Percentiles rank a stretch among this genome's conserved stretches.
Conservation (phyloP, 768 basidiomycete species). For the Trametes punicea region DNA sequence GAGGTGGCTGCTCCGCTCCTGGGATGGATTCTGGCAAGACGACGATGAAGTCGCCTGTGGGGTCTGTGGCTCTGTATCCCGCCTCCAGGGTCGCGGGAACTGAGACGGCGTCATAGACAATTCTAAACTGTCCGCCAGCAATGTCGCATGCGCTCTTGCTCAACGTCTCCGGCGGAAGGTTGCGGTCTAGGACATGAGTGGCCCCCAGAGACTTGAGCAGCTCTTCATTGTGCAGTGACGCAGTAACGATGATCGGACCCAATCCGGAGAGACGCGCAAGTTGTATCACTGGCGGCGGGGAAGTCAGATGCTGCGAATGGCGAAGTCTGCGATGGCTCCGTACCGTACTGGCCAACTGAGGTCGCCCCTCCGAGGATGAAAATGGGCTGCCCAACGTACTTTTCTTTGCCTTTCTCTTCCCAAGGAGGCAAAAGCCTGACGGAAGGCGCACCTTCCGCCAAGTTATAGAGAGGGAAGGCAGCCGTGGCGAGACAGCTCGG, state of each 20-base stretch:
- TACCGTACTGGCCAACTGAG: conserved; percentile 28
- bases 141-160: background rate
- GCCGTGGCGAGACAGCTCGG: conserved; percentile 36
- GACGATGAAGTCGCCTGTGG: conserved; percentile 17
- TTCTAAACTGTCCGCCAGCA: conserved; percentile 6
- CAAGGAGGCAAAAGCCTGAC: conserved; percentile 26
- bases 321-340: background rate
- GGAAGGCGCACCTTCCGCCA: background rate
- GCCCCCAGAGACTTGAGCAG: conserved; percentile 27
- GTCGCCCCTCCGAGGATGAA: conserved; percentile 26
- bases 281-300: conserved; percentile 21
- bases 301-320: background rate
- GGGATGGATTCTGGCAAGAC: background rate
- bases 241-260: conserved; percentile 25
- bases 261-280: conserved; percentile 26
- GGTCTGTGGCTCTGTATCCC: conserved; percentile 17
- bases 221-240: conserved; percentile 4
- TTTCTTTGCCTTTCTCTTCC: conserved; percentile 24
- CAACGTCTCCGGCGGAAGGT: background rate
- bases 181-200: conserved; percentile 28
- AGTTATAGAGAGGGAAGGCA: conserved; percentile 34
- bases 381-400: conserved; percentile 31
- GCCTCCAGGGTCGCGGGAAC: conserved; percentile 18
- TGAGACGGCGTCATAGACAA: conserved; percentile 26
- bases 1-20: background rate